Evolutionary conservation across 1,284 basidiomycete genomes (phyloP), one percentile per base, ranked within the genome.

Genomic region (Marasmius oreades): DNA sequence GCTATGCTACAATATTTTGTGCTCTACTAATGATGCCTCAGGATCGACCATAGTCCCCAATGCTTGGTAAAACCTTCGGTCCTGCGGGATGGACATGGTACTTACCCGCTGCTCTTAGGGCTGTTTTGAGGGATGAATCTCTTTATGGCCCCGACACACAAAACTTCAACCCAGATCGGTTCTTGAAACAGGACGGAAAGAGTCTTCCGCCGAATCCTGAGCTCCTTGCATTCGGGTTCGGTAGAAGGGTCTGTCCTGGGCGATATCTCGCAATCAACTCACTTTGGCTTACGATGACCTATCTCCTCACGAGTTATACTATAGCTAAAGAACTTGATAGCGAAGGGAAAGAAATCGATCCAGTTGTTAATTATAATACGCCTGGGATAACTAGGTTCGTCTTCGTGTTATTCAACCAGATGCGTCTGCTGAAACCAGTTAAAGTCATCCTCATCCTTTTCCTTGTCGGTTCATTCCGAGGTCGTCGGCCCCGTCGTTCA

Each of bases 201-300:
- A 18, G 20, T 8, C 26, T 56, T 23, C 31, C 37, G 2, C 45
- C 45, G 1, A 23, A 16, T 20, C 45, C 45, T 10, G 45, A 24
- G 6, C 26, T 24, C n/a, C 23, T 46, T 10, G 51, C 55, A 22
- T 84, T 82, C 65, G 83, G 83, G 4, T 84, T 81, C 61, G 82
- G 82, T 20, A 69, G 83, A 62, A 75, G 45, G 3, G 6, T 46
- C 2, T 46, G 45, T 46, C 45, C 45, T 20, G 45, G 23, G 6
- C n/a, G 45, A 24, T n/a, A 46, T 23, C 23, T 46, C 20, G 45
- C 45, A 7, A 1, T 46, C 2, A 46, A 46, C 45, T 20, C 45
- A 28, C 2, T 46, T 16, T 46, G 23, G n/a, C 3, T 46, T 20
- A 24, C 45, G 8, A 46, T 46, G 5, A 16, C 20, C 2, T 20